Evolutionary conservation across 352 stramenopile genomes (phyloP).

Genomic region (Phytopythium chamaehyphon): DNA sequence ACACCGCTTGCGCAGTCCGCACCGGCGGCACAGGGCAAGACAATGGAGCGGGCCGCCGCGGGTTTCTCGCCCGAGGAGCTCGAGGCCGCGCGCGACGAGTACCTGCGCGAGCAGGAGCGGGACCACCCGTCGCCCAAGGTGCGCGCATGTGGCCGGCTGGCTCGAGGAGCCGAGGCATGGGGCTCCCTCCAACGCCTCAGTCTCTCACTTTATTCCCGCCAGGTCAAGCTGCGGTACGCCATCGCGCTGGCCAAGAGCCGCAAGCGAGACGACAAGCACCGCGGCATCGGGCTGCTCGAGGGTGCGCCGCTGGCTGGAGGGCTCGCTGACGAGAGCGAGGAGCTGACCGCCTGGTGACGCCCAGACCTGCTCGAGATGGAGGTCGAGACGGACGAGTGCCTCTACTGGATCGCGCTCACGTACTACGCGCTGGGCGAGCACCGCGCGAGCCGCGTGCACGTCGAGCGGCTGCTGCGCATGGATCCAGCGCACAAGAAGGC

Average conservation of each 20-base stretch:
- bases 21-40: conserved; percentile 28
- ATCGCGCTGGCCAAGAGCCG: conserved; percentile 70
- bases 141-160: not conserved
- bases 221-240: conserved; percentile 74
- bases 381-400: conserved; percentile 54
- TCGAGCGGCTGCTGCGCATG: conserved; percentile 70
- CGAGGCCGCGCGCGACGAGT: conserved; percentile 64
- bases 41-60: too few species aligned
- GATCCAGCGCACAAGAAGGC: conserved; percentile 69
- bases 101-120: conserved; percentile 75
- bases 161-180: not conserved
- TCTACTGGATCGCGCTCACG: conserved; percentile 79
- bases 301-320: conserved; percentile 17
- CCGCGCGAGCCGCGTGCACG: conserved; percentile 59
- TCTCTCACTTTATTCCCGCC: not conserved
- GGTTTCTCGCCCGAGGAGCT: conserved; percentile 78
- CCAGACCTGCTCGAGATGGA: conserved; percentile 56
- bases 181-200: not conserved
- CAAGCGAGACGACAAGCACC: conserved; percentile 78
- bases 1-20: conserved; percentile 6
- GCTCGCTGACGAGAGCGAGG: not conserved
- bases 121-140: conserved; percentile 61
- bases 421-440: conserved; percentile 67
- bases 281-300: conserved; percentile 66
- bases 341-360: not conserved